Percentiles rank a stretch among this genome's conserved stretches.
These are phyloP conservation scores for Aspergillus sp. DNA, from an alignment of 2,329 filamentous ascomycete genomes.

Conservation along the genomic window DNA sequence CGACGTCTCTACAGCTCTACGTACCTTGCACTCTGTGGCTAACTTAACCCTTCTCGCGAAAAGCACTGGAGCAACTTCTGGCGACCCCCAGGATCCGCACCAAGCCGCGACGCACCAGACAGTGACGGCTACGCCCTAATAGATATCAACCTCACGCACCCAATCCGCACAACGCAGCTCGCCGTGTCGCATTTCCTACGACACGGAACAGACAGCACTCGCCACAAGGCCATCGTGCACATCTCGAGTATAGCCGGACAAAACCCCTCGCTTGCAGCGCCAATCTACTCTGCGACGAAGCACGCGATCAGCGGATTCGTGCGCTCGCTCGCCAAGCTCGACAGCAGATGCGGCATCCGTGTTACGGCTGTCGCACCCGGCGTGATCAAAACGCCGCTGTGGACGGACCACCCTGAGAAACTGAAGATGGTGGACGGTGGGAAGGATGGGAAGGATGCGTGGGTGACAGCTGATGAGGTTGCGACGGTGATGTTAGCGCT, in stretches of 20 bases:
- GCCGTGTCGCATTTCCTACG: constrained; percentile 51
- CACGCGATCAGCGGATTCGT: constrained; percentile 51
- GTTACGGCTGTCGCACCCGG: constrained; percentile 63
- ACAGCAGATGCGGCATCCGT: constrained; percentile 51
- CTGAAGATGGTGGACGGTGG: constrained; percentile 49
- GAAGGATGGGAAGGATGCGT: constrained; percentile 51
- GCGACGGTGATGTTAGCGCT: constrained; percentile 59
- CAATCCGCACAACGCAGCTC: constrained; percentile 52
- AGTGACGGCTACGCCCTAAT: constrained; percentile 46
- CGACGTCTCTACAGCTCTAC: background rate
- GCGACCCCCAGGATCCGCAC: constrained; percentile 45
- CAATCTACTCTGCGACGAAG: constrained; percentile 52
- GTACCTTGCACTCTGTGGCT: background rate
- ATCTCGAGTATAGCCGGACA: constrained; percentile 52
- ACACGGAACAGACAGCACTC: constrained; percentile 24
- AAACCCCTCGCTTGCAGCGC: constrained; percentile 35
- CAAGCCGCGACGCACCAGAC: constrained; percentile 42
- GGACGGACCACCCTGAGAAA: constrained; percentile 63
- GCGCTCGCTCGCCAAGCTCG: constrained; percentile 51
- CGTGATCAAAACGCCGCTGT: constrained; percentile 61
- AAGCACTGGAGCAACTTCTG: constrained; percentile 53
- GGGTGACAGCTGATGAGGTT: constrained; percentile 63
- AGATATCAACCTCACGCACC: constrained; percentile 55
- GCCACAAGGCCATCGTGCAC: constrained; percentile 47
- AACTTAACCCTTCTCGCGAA: background rate